Evolutionary conservation across 805 yeast species (phyloP).

Genomic region (Nadsonia fulvescens): DNA sequence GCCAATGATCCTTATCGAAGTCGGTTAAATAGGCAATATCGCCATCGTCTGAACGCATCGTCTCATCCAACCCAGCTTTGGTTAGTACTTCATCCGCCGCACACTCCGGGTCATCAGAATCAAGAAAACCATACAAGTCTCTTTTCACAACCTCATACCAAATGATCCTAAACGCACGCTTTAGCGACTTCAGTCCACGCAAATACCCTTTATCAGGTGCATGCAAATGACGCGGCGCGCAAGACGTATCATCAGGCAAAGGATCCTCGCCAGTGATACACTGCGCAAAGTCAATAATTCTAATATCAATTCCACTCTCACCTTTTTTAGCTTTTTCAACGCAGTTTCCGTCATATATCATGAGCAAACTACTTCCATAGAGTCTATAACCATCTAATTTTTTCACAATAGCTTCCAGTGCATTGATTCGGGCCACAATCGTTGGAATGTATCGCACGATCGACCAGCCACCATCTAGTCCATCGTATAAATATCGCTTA

Average conservation of each 20-base stretch:
- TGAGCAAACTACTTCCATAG: constrained; percentile 75
- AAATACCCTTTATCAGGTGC: constrained; percentile 69
- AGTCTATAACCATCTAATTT: constrained; percentile 60
- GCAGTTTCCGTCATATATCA: constrained; percentile 49
- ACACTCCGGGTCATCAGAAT: too few relatives aligned
- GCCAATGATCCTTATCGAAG: too few relatives aligned
- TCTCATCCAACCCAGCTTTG: too few relatives aligned
- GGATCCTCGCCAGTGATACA: constrained; percentile 51
- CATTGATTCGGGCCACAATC: constrained; percentile 40
- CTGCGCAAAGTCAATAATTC: constrained; percentile 90
- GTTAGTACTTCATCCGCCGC: too few relatives aligned
- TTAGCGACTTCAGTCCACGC: constrained; percentile 61
- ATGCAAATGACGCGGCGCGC: constrained; percentile 54
- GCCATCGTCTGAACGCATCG: too few relatives aligned
- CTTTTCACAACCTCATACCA: too few relatives aligned
- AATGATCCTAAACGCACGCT: constrained; percentile 43
- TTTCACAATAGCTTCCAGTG: constrained; percentile 35
- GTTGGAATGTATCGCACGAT: constrained; percentile 49
- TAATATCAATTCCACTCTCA: constrained; percentile 22
- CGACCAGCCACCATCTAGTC: constrained; percentile 35
- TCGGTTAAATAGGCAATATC: too few relatives aligned
- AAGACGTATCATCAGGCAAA: constrained; percentile 26
- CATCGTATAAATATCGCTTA: constrained; percentile 67
- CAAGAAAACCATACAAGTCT: too few relatives aligned
- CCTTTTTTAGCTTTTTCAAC: constrained; percentile 9